Evolutionary conservation across 2,329 filamentous ascomycete genomes (phyloP).

Genomic region (Nannizzia gypsea): DNA sequence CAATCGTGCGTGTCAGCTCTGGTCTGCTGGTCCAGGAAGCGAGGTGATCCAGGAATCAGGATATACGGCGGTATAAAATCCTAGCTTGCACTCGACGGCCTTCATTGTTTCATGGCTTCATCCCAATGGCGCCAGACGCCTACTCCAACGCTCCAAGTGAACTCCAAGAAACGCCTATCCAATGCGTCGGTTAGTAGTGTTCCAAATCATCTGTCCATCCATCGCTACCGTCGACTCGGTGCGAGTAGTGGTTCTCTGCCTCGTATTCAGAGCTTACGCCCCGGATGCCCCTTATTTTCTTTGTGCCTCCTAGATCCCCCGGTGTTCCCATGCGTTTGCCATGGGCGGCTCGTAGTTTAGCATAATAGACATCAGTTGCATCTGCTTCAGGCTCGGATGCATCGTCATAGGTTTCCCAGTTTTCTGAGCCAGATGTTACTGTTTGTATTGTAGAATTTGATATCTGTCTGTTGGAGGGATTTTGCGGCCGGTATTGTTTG

Average conservation of each 20-base stretch:
- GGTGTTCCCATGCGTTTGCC: conserved; percentile 49
- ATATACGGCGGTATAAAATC: not conserved
- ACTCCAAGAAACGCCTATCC: not conserved
- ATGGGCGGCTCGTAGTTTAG: conserved; percentile 58
- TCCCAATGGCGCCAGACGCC: not conserved
- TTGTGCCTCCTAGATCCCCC: conserved; percentile 24
- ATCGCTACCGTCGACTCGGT: conserved; percentile 40
- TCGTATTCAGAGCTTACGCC: conserved; percentile 34
- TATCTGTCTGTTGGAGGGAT: conserved; percentile 49
- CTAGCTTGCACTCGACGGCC: not conserved
- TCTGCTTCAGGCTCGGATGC: conserved; percentile 64
- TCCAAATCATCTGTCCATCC: conserved; percentile 44
- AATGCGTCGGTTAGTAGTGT: conserved; percentile 26
- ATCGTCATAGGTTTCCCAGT: conserved; percentile 96
- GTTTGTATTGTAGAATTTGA: conserved; percentile 55
- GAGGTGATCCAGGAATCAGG: not conserved
- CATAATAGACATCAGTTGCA: conserved; percentile 65
- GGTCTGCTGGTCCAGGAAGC: not conserved
- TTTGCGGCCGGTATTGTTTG: conserved; percentile 17
- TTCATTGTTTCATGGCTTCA: not conserved
- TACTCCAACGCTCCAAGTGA: not conserved
- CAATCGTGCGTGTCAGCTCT: not conserved
- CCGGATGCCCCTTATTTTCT: conserved; percentile 37
- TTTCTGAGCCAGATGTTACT: conserved; percentile 69
- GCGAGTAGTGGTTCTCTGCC: conserved; percentile 32